Conservation (phyloP, 352 stramenopile genomes). For the Lagenidium sp. region DNA sequence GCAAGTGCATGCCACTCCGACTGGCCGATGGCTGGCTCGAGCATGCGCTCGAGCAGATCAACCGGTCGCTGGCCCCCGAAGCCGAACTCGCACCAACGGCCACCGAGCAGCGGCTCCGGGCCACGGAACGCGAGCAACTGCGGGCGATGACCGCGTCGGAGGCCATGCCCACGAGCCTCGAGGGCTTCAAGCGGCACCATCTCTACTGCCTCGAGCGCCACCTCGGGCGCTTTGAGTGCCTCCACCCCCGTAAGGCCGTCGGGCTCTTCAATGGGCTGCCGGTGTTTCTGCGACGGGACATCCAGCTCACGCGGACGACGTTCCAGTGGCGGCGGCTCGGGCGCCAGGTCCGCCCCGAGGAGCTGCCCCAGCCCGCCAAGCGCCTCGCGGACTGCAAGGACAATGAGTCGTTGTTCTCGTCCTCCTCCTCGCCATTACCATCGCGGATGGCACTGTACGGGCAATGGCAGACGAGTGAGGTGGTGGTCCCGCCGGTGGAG, state of each 20-base stretch:
- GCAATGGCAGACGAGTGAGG: slow-evolving; percentile 63
- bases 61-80: slow-evolving; percentile 14
- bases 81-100: neutral
- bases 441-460: slow-evolving; percentile 35
- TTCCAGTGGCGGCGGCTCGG: slow-evolving; percentile 67
- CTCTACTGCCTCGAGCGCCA: slow-evolving; percentile 74
- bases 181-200: slow-evolving; percentile 72
- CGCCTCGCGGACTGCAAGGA: slow-evolving; percentile 7
- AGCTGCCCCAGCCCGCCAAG: slow-evolving; percentile 47
- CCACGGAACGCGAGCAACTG: slow-evolving; percentile 34
- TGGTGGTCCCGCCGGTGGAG: slow-evolving; percentile 36
- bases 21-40: slow-evolving; percentile 48
- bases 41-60: slow-evolving; percentile 28
- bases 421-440: neutral
- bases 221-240: slow-evolving; percentile 47
- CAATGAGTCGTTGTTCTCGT: slow-evolving; percentile 11
- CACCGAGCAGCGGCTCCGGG: neutral
- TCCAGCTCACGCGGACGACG: slow-evolving; percentile 43
- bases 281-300: slow-evolving; percentile 55
- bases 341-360: slow-evolving; percentile 40
- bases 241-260: slow-evolving; percentile 59
- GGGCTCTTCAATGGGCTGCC: slow-evolving; percentile 71
- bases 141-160: slow-evolving; percentile 20
- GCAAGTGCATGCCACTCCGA: slow-evolving; percentile 37
- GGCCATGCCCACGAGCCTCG: slow-evolving; percentile 65